Evolutionary conservation across 345 rosid genomes (phyloP).

Genomic region (Nephelium lappaceum): DNA sequence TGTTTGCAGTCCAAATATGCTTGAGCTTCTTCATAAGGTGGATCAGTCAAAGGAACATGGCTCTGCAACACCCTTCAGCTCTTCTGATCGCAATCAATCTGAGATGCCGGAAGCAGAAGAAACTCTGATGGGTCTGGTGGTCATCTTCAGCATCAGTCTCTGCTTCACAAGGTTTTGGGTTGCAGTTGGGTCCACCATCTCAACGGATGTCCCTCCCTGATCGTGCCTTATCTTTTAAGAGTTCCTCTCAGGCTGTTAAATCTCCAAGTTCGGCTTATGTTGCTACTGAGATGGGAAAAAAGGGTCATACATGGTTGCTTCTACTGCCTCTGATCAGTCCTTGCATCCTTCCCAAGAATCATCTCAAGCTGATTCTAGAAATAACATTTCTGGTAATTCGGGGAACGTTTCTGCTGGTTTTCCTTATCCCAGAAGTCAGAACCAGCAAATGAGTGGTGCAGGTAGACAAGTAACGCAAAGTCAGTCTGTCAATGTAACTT

Average conservation of each 20-base stretch:
- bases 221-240: constrained; percentile 40
- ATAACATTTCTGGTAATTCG: constrained; percentile 31
- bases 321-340: constrained; percentile 48
- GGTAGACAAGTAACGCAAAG: constrained; percentile 34
- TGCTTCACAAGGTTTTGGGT: constrained; percentile 74
- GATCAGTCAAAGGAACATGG: constrained; percentile 60
- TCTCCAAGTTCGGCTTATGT: constrained; percentile 30
- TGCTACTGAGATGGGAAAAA: constrained; percentile 45
- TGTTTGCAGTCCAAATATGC: constrained; percentile 75
- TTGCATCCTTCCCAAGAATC: constrained; percentile 40
- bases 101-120: constrained; percentile 52
- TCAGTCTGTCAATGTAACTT: constrained; percentile 38
- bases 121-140: constrained; percentile 58
- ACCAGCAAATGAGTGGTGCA: constrained; percentile 39
- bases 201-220: constrained; percentile 50
- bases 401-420: constrained; percentile 42
- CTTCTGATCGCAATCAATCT: constrained; percentile 43
- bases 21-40: constrained; percentile 91
- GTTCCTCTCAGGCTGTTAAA: constrained; percentile 34
- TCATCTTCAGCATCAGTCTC: constrained; percentile 60
- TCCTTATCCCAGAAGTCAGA: constrained; percentile 49
- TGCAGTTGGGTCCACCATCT: constrained; percentile 84
- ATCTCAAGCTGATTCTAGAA: constrained; percentile 43
- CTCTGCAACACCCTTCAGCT: constrained; percentile 45
- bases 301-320: constrained; percentile 45